phyloP scores from a whole-genome alignment of 169 alveolate genomes.

The Eimeria necatrix region DNA sequence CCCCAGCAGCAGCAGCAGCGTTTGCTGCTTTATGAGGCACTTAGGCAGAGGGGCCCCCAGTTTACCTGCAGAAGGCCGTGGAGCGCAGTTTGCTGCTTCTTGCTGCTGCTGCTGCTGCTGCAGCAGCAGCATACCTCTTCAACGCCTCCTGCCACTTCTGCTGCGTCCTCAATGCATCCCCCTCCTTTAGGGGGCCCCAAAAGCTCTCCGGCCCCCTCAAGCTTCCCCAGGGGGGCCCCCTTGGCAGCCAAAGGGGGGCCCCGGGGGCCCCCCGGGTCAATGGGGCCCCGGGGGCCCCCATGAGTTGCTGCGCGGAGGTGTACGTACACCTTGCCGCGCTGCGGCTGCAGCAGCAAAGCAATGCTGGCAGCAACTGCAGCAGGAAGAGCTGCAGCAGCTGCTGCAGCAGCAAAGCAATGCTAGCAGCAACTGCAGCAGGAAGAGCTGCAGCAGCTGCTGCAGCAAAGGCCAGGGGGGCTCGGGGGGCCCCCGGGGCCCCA shows the following conservation, averaged over 20 bases:
- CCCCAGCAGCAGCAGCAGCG: background rate
- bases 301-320: background rate
- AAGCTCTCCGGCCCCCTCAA: background rate
- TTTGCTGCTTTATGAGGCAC: background rate
- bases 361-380: no score
- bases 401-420: background rate
- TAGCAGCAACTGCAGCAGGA: no score
- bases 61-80: background rate
- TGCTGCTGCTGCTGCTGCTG: conserved; percentile 37
- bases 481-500: no score
- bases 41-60: background rate
- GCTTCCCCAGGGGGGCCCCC: conserved; percentile 11
- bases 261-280: background rate
- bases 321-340: background rate
- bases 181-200: background rate
- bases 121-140: conserved; percentile 20
- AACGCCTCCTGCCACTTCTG: conserved; percentile 14
- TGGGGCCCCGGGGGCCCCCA: background rate
- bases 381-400: no score
- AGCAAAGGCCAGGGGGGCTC: no score
- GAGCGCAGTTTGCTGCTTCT: conserved; percentile 5
- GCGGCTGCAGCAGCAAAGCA: background rate
- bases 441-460: no score
- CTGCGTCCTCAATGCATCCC: background rate
- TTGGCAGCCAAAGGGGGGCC: background rate